Evolutionary conservation across 257 asterid genomes (phyloP).

Genomic region (Fraxinus anomala): DNA sequence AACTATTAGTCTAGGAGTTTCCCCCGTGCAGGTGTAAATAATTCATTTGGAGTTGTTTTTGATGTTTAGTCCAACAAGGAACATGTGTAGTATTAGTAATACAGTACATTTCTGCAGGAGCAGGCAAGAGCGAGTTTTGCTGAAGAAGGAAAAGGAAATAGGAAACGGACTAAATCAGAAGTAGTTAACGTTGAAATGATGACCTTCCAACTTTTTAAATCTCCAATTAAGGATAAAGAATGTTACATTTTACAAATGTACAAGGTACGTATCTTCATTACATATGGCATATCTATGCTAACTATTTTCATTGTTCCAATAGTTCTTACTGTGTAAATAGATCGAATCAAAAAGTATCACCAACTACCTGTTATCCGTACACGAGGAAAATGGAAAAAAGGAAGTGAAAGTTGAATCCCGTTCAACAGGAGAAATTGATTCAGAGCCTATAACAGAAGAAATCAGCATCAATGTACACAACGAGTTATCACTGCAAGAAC

Average conservation of each 20-base stretch:
- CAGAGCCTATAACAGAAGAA: neutral
- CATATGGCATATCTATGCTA: neutral
- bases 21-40: too few species aligned
- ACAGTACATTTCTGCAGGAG: neutral
- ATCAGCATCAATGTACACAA: neutral
- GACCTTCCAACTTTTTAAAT: neutral
- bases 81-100: too few species aligned
- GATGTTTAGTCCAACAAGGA: neutral
- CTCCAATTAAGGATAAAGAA: neutral
- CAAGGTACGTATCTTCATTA: neutral
- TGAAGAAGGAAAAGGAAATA: neutral
- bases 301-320: neutral
- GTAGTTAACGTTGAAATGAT: neutral
- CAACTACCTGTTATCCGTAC: neutral
- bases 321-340: neutral
- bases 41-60: too few species aligned
- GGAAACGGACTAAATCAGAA: neutral
- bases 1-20: too few species aligned
- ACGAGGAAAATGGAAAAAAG: neutral
- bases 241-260: neutral
- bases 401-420: neutral
- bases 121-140: neutral
- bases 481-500: neutral
- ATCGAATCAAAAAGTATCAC: neutral
- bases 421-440: neutral